phyloP scores from a whole-genome alignment of 352 stramenopile genomes.

The Nothophytophthora sp. region DNA sequence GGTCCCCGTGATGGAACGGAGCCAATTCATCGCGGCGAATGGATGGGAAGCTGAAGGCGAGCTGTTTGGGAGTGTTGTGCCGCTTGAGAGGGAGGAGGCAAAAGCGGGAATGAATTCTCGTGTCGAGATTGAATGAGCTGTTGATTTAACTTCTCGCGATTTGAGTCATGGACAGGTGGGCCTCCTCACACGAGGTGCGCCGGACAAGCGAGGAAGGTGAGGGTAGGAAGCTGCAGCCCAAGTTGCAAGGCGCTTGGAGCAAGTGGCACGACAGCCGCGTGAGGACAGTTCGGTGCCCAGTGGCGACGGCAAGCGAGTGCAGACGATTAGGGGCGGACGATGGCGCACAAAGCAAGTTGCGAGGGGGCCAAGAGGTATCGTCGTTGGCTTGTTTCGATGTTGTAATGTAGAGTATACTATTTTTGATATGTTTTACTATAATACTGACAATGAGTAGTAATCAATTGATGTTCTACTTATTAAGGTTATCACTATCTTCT shows the following conservation, averaged over 20 bases:
- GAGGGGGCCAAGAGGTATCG: too few species aligned
- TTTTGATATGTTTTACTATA: too few species aligned
- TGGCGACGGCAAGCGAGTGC: constrained; percentile 2
- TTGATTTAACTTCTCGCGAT: too few species aligned
- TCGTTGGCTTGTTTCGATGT: too few species aligned
- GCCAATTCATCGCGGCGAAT: constrained; percentile 5
- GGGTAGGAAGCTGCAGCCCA: not conserved
- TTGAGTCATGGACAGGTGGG: too few species aligned
- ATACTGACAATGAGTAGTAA: too few species aligned
- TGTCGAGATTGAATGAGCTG: too few species aligned
- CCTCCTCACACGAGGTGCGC: too few species aligned
- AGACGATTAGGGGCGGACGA: constrained; percentile 2
- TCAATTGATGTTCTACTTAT: too few species aligned
- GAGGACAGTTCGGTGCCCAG: constrained; percentile 9
- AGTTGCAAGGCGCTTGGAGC: not conserved
- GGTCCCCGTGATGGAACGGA: constrained; percentile 7
- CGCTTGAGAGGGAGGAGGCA: constrained; percentile 10
- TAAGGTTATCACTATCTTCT: too few species aligned
- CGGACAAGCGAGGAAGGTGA: not conserved
- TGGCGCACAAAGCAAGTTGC: not conserved
- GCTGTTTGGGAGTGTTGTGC: not conserved
- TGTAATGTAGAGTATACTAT: too few species aligned
- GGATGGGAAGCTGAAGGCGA: not conserved
- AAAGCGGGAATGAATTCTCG: constrained; percentile 16
- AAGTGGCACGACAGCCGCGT: constrained; percentile 13